phyloP scores from a whole-genome alignment of 2,329 filamentous ascomycete species.

The Botrytis cinerea region DNA sequence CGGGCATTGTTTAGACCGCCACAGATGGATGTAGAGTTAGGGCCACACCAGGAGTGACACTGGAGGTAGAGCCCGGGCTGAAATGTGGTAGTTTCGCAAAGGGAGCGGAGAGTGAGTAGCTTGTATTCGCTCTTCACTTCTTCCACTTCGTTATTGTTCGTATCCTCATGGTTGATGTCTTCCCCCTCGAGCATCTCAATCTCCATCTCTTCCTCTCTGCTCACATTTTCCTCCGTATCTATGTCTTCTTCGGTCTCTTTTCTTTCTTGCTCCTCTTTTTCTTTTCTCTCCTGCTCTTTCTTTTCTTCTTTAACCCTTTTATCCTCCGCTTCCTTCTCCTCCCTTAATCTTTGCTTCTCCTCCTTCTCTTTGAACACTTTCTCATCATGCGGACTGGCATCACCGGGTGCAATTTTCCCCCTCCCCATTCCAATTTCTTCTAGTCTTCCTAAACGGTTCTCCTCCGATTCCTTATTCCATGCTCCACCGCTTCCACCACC shows the following conservation, averaged over 20 bases:
- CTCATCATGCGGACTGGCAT: slow-evolving; percentile 10
- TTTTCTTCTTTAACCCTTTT: not conserved
- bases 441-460: not conserved
- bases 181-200: not conserved
- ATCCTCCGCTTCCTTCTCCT: not conserved
- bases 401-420: not conserved
- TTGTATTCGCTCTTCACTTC: not conserved
- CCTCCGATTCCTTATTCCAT: too few species aligned
- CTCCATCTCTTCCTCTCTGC: not conserved
- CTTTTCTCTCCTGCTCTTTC: not conserved
- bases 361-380: not conserved
- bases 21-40: slow-evolving; percentile 27
- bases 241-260: not conserved
- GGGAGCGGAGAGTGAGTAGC: not conserved
- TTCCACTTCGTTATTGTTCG: not conserved
- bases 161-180: not conserved
- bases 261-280: not conserved
- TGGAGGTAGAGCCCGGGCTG: slow-evolving; percentile 34
- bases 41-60: slow-evolving; percentile 31
- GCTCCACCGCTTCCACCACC: not conserved
- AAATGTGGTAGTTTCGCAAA: slow-evolving; percentile 31
- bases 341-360: not conserved
- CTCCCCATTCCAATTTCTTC: not conserved
- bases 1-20: slow-evolving; percentile 36
- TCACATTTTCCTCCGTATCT: rapidly evolving